A percentile compares a stretch with the other conserved stretches of the same genome.
Conservation (phyloP, 768 basidiomycete genomes). For the Lentinula sp. region DNA sequence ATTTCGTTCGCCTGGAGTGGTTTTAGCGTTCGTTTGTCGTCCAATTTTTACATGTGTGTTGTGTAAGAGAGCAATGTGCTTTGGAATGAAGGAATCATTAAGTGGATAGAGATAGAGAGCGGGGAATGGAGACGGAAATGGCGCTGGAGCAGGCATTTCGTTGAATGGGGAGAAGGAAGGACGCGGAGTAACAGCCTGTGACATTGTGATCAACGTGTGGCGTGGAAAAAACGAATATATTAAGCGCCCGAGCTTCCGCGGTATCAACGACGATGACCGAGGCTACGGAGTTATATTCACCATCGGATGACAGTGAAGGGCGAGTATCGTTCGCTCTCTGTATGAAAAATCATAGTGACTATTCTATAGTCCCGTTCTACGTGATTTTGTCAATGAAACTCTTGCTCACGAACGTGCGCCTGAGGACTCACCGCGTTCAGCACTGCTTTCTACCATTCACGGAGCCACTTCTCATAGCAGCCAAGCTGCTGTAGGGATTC, state of each 20-base stretch:
- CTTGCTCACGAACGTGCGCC: background rate
- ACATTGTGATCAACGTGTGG: background rate
- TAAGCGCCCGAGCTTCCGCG: background rate
- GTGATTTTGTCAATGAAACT: constrained; percentile 5
- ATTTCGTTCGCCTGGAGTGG: constrained; percentile 86
- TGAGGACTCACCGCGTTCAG: constrained; percentile 1
- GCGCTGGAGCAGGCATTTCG: constrained; percentile 10
- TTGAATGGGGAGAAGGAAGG: background rate
- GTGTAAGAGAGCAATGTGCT: constrained; percentile 78
- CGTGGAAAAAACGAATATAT: background rate
- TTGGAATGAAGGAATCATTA: constrained; percentile 91
- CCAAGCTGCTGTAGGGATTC: background rate
- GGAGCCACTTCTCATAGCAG: background rate
- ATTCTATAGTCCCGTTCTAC: background rate
- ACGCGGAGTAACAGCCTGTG: background rate
- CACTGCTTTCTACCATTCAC: background rate
- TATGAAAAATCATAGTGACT: background rate
- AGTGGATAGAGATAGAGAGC: constrained; percentile 80
- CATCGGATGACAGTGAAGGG: constrained; percentile 4
- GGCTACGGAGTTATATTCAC: background rate
- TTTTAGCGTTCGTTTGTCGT: constrained; percentile 93
- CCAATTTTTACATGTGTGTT: constrained; percentile 85
- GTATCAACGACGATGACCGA: background rate
- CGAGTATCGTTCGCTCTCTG: background rate
- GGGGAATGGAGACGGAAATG: constrained; percentile 17